Evolutionary conservation across 1,284 basidiomycete species (phyloP).

Genomic region (Naganishia sp.): DNA sequence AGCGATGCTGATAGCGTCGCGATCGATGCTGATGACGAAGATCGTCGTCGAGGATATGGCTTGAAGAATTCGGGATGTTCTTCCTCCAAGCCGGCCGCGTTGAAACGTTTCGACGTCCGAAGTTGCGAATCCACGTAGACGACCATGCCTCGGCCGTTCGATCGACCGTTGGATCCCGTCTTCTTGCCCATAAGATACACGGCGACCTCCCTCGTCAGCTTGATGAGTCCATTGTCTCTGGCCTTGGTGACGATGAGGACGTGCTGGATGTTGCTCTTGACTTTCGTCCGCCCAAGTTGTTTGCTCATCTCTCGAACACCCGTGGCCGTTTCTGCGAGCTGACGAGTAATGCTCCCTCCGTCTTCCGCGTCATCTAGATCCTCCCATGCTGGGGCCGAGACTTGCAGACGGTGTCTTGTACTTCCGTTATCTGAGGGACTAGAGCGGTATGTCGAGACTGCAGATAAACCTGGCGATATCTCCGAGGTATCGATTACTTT

Average conservation of each 20-base stretch:
- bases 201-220: conserved; percentile 89
- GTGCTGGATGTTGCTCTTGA: conserved; percentile 86
- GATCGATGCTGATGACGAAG: conserved; percentile 57
- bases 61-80: conserved; percentile 87
- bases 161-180: conserved; percentile 9
- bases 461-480: conserved; percentile 18
- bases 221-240: conserved; percentile 93
- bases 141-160: conserved; percentile 63
- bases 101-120: conserved; percentile 87
- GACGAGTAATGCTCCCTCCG: conserved; percentile 76
- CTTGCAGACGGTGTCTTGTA: conserved; percentile 7
- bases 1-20: conserved; percentile 44
- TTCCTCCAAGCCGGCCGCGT: conserved; percentile 80
- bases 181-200: conserved; percentile 87
- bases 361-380: conserved; percentile 58
- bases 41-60: conserved; percentile 69
- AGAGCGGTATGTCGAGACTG: conserved; percentile 11
- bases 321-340: conserved; percentile 94
- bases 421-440: background rate
- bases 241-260: conserved; percentile 98
- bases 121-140: conserved; percentile 96
- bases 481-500: too few relatives aligned
- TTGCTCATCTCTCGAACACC: conserved; percentile 99
- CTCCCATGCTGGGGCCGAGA: conserved; percentile 29
- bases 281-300: conserved; percentile 90